These are phyloP conservation scores for Saccharomyces hybrid DNA, from an alignment of 1,139 yeast genomes.

Conservation along the genomic window DNA sequence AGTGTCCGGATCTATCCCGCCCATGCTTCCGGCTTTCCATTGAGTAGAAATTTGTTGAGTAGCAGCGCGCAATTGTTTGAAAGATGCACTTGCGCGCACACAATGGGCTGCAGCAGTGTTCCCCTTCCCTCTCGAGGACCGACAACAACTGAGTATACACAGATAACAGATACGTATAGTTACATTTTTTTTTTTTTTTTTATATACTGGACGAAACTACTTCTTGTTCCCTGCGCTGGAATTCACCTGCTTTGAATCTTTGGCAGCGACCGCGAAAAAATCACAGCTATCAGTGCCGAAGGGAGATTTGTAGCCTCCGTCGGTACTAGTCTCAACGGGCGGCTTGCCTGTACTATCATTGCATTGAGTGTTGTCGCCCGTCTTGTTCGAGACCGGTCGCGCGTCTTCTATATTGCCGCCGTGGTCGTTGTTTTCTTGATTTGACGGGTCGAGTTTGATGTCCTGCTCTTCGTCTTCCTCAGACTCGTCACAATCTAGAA, in stretches of 20 bases:
- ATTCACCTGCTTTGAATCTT: background rate
- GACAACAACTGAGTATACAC: background rate
- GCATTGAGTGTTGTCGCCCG: background rate
- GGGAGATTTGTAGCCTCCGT: background rate
- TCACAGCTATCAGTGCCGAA: background rate
- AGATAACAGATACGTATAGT: no score
- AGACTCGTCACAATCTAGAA: background rate
- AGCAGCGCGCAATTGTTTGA: background rate
- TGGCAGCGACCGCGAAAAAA: background rate
- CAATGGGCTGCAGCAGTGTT: background rate
- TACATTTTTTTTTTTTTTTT: background rate
- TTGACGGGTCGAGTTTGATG: background rate
- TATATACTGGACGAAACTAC: background rate
- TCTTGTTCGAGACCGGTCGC: background rate
- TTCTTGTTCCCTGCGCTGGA: background rate
- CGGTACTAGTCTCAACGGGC: background rate
- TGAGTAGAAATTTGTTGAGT: background rate
- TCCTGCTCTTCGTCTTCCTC: background rate
- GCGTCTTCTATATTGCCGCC: background rate
- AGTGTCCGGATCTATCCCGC: background rate
- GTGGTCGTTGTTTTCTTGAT: background rate
- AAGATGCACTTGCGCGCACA: background rate
- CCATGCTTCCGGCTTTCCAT: background rate
- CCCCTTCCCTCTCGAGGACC: background rate
- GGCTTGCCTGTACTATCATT: background rate